phyloP scores from a whole-genome alignment of 2,329 filamentous ascomycete species.

The Fusarium hainanense region DNA sequence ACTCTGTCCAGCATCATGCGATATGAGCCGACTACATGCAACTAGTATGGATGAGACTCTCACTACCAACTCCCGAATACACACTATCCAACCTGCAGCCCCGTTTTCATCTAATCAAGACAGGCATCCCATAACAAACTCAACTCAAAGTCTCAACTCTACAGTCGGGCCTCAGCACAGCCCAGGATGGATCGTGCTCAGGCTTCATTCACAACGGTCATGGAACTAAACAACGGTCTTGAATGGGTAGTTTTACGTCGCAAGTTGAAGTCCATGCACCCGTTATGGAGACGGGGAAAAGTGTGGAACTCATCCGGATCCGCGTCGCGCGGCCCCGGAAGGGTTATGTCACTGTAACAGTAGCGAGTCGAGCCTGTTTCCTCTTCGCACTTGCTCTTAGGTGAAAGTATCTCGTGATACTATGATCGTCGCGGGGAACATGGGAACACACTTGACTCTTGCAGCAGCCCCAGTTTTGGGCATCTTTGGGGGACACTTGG shows the following conservation, averaged over 20 bases:
- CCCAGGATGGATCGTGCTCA: conserved; percentile 1
- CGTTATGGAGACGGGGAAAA: conserved; percentile 3
- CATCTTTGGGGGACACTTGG: background rate
- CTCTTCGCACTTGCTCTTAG: conserved; percentile 27
- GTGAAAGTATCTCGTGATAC: conserved; percentile 47
- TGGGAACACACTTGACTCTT: conserved; percentile 19
- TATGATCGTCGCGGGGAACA: conserved; percentile 23
- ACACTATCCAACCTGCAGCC: conserved; percentile 17
- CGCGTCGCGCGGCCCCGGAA: conserved; percentile 15
- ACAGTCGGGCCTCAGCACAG: background rate
- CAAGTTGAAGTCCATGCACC: conserved; percentile 1
- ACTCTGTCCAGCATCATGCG: conserved; percentile 1
- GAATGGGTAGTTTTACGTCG: conserved; percentile 9
- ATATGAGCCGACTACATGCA: conserved; percentile 8
- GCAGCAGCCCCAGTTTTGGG: background rate
- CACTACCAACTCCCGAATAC: background rate
- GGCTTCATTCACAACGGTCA: conserved; percentile 12
- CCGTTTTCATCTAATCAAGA: conserved; percentile 3
- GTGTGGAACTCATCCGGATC: conserved; percentile 24
- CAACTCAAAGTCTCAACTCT: background rate
- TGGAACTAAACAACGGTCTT: conserved; percentile 4
- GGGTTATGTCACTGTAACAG: conserved; percentile 13
- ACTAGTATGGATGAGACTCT: conserved; percentile 11
- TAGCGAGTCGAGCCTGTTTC: background rate
- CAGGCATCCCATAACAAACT: conserved; percentile 21